Conservation (phyloP, 2,329 filamentous ascomycete species). For the Microdochium bolleyi region DNA sequence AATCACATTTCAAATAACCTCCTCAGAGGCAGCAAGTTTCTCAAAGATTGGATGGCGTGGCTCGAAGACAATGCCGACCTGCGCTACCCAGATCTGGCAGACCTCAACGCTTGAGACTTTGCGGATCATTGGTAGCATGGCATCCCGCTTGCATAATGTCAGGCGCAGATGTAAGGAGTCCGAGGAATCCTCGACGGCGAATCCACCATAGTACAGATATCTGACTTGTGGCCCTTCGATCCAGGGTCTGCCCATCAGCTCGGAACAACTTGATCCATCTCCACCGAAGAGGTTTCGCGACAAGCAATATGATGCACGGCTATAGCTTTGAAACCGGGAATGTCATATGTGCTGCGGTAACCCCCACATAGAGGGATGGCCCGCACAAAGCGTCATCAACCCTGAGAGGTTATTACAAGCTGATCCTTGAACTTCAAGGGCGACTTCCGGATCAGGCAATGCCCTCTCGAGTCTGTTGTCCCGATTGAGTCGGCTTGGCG, state of each 20-base stretch:
- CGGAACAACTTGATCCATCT: too few species aligned
- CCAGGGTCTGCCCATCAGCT: too few species aligned
- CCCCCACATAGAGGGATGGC: neutral
- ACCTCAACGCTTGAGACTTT: neutral
- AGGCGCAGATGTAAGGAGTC: too few species aligned
- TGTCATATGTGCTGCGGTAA: neutral
- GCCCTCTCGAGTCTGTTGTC: too few species aligned
- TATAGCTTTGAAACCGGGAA: neutral
- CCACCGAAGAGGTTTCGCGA: neutral
- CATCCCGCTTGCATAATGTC: neutral
- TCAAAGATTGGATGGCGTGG: constrained; percentile 86
- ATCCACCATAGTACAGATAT: too few species aligned
- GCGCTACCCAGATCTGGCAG: constrained; percentile 66
- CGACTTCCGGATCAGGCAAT: too few species aligned
- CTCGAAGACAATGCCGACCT: constrained; percentile 86
- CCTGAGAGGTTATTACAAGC: neutral
- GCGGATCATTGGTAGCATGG: neutral
- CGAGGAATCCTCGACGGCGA: too few species aligned
- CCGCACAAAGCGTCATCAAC: neutral
- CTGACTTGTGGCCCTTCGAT: too few species aligned
- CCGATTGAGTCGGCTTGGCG: too few species aligned
- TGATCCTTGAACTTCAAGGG: too few species aligned
- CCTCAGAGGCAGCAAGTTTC: constrained; percentile 80
- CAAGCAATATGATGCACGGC: neutral
- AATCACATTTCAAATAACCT: too few species aligned